Percentiles rank a stretch among this genome's conserved stretches.
Conservation (phyloP, 2,329 filamentous ascomycete genomes). For the Microsporum audouinii region DNA sequence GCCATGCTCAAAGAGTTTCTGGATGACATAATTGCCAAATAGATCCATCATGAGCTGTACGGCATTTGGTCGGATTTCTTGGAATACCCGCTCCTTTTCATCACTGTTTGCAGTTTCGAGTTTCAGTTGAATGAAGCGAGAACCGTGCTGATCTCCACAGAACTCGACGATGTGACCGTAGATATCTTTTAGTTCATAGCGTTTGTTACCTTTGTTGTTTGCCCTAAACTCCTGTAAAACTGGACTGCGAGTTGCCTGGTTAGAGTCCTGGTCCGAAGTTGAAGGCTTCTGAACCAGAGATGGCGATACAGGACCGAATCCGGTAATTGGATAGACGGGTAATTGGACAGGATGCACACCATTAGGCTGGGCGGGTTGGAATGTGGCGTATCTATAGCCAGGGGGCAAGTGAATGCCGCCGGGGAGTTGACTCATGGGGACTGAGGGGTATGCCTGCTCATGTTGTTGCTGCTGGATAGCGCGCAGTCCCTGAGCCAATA, state of each 20-base stretch:
- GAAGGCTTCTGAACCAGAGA: slow-evolving; percentile 31
- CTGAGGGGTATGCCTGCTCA: background rate
- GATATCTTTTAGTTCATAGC: slow-evolving; percentile 74
- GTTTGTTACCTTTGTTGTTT: slow-evolving; percentile 59
- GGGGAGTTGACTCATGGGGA: background rate
- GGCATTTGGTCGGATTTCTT: slow-evolving; percentile 72
- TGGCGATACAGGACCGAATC: slow-evolving; percentile 17
- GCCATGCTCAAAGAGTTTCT: slow-evolving; percentile 94
- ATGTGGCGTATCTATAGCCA: slow-evolving; percentile 24
- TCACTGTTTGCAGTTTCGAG: slow-evolving; percentile 88
- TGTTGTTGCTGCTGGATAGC: slow-evolving; percentile 34
- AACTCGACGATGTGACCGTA: slow-evolving; percentile 84
- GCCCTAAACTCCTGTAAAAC: slow-evolving; percentile 69
- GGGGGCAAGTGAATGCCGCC: slow-evolving; percentile 13
- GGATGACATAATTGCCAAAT: slow-evolving; percentile 96
- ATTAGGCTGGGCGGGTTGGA: slow-evolving; percentile 24
- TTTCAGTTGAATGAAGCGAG: slow-evolving; percentile 88
- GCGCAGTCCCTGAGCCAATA: slow-evolving; percentile 40
- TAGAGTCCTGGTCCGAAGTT: slow-evolving; percentile 47
- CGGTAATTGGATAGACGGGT: background rate
- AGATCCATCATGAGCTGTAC: slow-evolving; percentile 89
- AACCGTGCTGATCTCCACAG: slow-evolving; percentile 89
- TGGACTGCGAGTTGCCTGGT: slow-evolving; percentile 54
- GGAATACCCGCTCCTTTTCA: slow-evolving; percentile 83
- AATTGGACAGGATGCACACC: slow-evolving; percentile 15